Base-by-base conservation (phyloP, 2,329 filamentous ascomycete genomes). In the Colletotrichum limetticola region DNA sequence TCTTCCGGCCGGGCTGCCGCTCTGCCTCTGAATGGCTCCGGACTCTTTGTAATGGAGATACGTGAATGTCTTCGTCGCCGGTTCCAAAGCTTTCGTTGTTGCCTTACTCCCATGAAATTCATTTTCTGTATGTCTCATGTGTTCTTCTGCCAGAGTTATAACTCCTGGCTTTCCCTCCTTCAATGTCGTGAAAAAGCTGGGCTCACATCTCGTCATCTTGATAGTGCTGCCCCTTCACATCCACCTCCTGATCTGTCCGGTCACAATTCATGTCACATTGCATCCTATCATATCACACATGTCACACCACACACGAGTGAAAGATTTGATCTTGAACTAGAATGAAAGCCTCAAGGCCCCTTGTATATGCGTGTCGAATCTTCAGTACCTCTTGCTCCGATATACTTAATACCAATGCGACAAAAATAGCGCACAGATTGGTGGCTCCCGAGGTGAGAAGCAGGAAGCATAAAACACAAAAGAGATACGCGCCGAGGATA, bases 281-380 rank as follows among this genome's bases (percentile, higher is more conserved):
- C 4, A 11, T 60, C 24, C 32, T 35, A 8, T 30, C 28, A 30
- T 0, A 30, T 30, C 26, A 26, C 26, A 26, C 26, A 26, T 26
- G 30, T 32, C 30, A 62, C 19, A 62, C 16, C 19, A 24, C 11
- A 14, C 42, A 65, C 12, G 22, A 22, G 6, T 16, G 14, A 24
- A 37, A 1, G 4, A 24, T 28, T 8, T 32, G 9, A 69, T 37
- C 9, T 37, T 26, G 28, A 30, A 42, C 37, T 42, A 16, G 24
- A 30, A n/a, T n/a, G 58, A 64, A 49, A 70, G 60, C 60, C 66
- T 53, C 30, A 63, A 49, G 60, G 66, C 46, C n/a, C 55, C n/a
- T 57, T 72, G 60, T 70, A 72, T 72, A 61, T 70, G 66, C 60
- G 70, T 59, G 46, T 55, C 55, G 69, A 65, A 26, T 65, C 70